phyloP scores from a whole-genome alignment of 1,284 basidiomycete genomes.

The Marasmius oreades region DNA sequence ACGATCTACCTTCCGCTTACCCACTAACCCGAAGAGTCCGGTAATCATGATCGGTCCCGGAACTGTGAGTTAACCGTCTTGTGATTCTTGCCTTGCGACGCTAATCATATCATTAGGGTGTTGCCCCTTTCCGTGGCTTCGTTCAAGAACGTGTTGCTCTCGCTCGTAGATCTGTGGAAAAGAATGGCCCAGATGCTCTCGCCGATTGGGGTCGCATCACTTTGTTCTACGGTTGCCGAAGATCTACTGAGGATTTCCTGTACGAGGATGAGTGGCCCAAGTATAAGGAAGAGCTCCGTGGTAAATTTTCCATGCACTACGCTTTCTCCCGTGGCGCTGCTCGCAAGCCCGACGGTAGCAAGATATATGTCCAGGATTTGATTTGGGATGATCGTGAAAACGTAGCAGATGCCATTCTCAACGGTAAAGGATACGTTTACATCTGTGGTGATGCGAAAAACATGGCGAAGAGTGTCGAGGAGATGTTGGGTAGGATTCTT shows the following conservation, averaged over 20 bases:
- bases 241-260: constrained; percentile 85
- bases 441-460: constrained; percentile 96
- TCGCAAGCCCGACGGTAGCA: constrained; percentile 86
- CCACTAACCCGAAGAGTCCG: constrained; percentile 96
- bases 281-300: constrained; percentile 83
- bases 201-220: constrained; percentile 94
- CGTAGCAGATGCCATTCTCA: constrained; percentile 86
- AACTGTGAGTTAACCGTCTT: constrained; percentile 61
- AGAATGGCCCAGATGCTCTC: constrained; percentile 89
- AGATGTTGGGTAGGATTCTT: constrained; percentile 80
- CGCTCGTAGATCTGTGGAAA: constrained; percentile 89
- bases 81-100: constrained; percentile 2
- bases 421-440: constrained; percentile 92
- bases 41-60: constrained; percentile 99
- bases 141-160: constrained; percentile 96
- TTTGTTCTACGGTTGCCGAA: constrained; percentile 95
- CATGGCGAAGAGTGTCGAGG: constrained; percentile 96
- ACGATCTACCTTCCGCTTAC: constrained; percentile 93
- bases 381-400: constrained; percentile 83
- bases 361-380: constrained; percentile 97
- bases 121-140: constrained; percentile 98
- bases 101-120: constrained; percentile 55
- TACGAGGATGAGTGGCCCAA: constrained; percentile 95
- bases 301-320: constrained; percentile 85
- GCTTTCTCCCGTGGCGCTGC: constrained; percentile 88